These are phyloP conservation scores for Albatrellus ellisii DNA, from an alignment of 768 basidiomycete genomes.

Conservation along the genomic window DNA sequence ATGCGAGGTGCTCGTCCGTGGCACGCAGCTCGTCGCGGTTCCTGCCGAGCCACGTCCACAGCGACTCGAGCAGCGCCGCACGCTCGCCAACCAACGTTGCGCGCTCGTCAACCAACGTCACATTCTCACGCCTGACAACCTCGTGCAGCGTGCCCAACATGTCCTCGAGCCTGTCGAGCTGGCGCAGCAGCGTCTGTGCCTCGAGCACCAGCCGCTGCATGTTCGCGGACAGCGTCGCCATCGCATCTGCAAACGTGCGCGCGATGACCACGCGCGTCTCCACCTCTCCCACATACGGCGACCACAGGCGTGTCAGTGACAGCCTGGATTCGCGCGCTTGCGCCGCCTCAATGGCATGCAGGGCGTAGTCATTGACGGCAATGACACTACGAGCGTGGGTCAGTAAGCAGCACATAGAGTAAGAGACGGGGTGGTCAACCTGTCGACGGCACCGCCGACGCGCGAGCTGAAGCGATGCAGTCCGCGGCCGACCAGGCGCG, in stretches of 20 bases:
- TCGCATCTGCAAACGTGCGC: slow-evolving; percentile 45
- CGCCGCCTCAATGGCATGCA: slow-evolving; percentile 37
- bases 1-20: slow-evolving; percentile 34
- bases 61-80: slow-evolving; percentile 41
- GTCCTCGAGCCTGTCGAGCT: slow-evolving; percentile 52
- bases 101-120: background rate
- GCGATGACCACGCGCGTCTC: slow-evolving; percentile 31
- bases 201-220: slow-evolving; percentile 50
- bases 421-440: slow-evolving; percentile 26
- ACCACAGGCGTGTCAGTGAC: slow-evolving; percentile 18
- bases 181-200: slow-evolving; percentile 40
- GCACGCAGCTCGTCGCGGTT: slow-evolving; percentile 37
- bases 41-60: slow-evolving; percentile 62
- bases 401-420: background rate
- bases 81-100: slow-evolving; percentile 28
- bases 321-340: slow-evolving; percentile 18
- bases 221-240: slow-evolving; percentile 40
- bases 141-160: slow-evolving; percentile 44
- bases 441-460: slow-evolving; percentile 64
- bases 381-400: slow-evolving; percentile 35
- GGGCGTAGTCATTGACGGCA: slow-evolving; percentile 62
- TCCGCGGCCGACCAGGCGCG: slow-evolving; percentile 44
- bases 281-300: slow-evolving; percentile 18
- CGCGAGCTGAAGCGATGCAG: slow-evolving; percentile 51
- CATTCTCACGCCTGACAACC: slow-evolving; percentile 44